phyloP scores from a whole-genome alignment of 163 green algal genomes.

The Coccomyxa subellipsoidea region DNA sequence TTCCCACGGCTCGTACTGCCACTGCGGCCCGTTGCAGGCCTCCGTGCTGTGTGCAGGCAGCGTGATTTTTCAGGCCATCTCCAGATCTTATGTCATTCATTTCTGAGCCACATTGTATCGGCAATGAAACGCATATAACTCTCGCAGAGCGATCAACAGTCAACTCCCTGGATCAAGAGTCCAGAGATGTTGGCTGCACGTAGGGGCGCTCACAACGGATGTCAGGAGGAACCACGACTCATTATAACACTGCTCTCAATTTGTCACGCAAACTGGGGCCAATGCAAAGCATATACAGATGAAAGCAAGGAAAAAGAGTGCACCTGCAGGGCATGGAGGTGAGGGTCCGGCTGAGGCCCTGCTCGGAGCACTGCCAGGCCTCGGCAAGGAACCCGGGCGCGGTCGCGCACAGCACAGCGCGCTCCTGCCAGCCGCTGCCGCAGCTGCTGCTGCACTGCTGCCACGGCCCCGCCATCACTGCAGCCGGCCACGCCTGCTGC shows the following conservation, averaged over 20 bases:
- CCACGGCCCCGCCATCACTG: not conserved
- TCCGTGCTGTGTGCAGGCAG: not conserved
- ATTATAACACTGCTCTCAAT: no score
- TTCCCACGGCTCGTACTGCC: conserved; percentile 36
- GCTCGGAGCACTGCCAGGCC: conserved; percentile 14
- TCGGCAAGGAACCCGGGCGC: conserved; percentile 12
- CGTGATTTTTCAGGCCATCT: not conserved
- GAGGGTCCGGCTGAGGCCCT: not conserved
- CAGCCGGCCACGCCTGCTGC: not conserved
- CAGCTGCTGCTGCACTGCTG: not conserved
- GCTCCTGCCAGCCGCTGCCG: conserved; percentile 19
- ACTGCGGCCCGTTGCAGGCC: conserved; percentile 24
- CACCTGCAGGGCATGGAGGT: not conserved
- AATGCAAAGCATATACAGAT: no score
- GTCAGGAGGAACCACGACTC: no score
- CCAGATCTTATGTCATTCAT: not conserved
- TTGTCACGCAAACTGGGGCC: no score
- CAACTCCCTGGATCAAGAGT: no score
- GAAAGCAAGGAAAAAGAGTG: not conserved
- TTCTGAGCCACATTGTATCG: not conserved
- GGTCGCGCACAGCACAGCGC: conserved; percentile 14
- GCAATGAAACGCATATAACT: no score
- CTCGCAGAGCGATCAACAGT: not conserved
- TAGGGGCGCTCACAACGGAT: no score
- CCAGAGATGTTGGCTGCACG: no score